Base-by-base conservation (phyloP, 2,329 filamentous ascomycete genomes). In the Xylariomycetidae sp. region DNA sequence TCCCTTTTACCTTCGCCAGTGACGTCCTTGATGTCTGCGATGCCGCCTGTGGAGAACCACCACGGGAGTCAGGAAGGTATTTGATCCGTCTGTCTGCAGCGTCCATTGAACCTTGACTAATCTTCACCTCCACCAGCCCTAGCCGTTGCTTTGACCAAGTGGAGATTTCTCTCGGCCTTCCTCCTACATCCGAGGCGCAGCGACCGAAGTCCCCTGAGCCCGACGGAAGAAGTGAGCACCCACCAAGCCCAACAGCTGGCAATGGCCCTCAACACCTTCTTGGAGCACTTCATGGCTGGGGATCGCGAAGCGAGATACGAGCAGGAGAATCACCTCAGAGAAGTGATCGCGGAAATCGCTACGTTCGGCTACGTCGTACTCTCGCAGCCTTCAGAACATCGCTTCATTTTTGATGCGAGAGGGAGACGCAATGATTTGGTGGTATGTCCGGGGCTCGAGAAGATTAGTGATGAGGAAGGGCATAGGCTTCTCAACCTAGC, bases 91-190 rank as follows among this genome's bases (percentile, higher is more conserved):
- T 18, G 6, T n/a, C 16, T 30, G n/a, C n/a, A 19, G 13, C 2
- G 18, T 22, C 26, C 25, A 14, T 30, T 18, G 32, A 33, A 14
- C 14, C 7, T 10, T 14, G 12, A 37, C 13, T 4, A 26, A 27
- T 15, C 15, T 20, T 19, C 19, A 30, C 31, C 12, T 16, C 34
- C 19, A 6, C 11, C 34, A 60, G 49, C 49, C 5, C 42, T 52
- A 5, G 33, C 50, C 6, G 34, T 57, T n/a, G 64, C 63, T 3
- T 42, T 65, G 5, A 58, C 56, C 12, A 53, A 54, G 40, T 69
- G 66, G 66, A 62, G 64, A 19, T 56, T 49, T n/a, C 49, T 68
- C 10, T 61, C 65, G 4, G 57, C 59, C 10, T 65, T 65, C 36
- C 50, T 70, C 8, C 58, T 69, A 11, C 61, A 66, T 34, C 55